Percentiles rank a stretch among this genome's conserved stretches.
Conservation (phyloP, 768 basidiomycete genomes). For the Mycena galopus region DNA sequence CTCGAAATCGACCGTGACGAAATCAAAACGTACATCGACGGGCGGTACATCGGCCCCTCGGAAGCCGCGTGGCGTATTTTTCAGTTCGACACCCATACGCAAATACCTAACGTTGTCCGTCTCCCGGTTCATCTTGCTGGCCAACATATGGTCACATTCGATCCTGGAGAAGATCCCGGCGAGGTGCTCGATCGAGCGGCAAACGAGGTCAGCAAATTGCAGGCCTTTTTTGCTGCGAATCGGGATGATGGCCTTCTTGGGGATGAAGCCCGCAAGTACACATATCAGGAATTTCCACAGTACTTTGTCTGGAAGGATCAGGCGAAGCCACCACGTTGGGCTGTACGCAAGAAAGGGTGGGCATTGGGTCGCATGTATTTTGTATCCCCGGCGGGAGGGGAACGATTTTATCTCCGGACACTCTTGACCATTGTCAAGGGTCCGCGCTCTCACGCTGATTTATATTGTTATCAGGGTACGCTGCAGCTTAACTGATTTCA, state of each 20-base stretch:
- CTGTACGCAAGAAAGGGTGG: conserved; percentile 40
- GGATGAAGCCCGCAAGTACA: conserved; percentile 36
- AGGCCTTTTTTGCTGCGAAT: conserved; percentile 49
- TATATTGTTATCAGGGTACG: conserved; percentile 17
- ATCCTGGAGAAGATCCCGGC: conserved; percentile 45
- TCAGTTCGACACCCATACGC: conserved; percentile 48
- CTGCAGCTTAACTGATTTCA: too few species aligned
- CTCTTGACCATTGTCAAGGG: conserved; percentile 52
- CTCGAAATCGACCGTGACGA: background rate
- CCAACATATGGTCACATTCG: conserved; percentile 54
- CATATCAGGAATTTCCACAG: conserved; percentile 57
- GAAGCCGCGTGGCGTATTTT: conserved; percentile 55
- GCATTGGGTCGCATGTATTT: conserved; percentile 59
- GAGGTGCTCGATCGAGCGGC: conserved; percentile 39
- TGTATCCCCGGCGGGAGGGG: conserved; percentile 42
- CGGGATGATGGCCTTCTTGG: conserved; percentile 28
- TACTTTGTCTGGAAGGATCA: conserved; percentile 41
- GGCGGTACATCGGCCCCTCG: conserved; percentile 45
- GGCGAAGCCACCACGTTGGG: conserved; percentile 43
- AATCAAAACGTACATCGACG: conserved; percentile 34
- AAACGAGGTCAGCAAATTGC: conserved; percentile 43
- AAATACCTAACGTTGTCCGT: conserved; percentile 54
- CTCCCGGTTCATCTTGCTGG: conserved; percentile 58
- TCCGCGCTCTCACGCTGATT: conserved; percentile 27
- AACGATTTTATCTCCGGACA: conserved; percentile 49